These are phyloP conservation scores for Phytophthora constricta DNA, from an alignment of 352 stramenopile species.

Conservation along the genomic window DNA sequence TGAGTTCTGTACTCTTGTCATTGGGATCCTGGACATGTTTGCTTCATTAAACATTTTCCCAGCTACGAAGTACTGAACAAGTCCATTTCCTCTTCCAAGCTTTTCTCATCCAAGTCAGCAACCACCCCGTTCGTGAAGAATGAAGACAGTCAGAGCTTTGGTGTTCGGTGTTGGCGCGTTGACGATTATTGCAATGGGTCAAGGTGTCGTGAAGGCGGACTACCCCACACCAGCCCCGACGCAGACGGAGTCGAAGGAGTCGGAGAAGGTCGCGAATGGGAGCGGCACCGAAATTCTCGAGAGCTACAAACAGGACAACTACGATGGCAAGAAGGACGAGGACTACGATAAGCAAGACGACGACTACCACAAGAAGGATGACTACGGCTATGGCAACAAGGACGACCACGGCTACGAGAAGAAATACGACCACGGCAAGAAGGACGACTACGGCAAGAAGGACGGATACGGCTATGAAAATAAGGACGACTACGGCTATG, in stretches of 20 bases:
- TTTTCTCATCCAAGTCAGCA: background rate
- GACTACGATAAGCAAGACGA: too few species aligned
- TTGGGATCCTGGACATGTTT: too few species aligned
- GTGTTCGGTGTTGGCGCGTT: background rate
- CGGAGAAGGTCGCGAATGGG: too few species aligned
- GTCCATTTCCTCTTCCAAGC: background rate
- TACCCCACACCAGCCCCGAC: background rate
- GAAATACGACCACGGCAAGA: background rate
- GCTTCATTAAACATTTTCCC: conserved; percentile 2
- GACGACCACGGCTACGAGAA: background rate
- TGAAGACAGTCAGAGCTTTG: background rate
- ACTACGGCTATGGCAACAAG: background rate
- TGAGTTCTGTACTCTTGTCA: too few species aligned
- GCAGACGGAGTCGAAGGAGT: background rate
- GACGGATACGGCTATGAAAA: background rate
- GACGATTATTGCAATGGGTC: too few species aligned
- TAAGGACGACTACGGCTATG: background rate
- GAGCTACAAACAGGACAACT: background rate
- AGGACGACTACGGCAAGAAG: background rate
- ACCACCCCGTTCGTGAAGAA: conserved; percentile 1
- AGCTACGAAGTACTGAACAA: conserved; percentile 3
- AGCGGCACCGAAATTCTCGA: background rate
- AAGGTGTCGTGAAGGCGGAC: background rate
- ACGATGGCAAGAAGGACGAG: too few species aligned
- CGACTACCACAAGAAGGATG: too few species aligned